Evolutionary conservation across 2,329 filamentous ascomycete species (phyloP).

Genomic region (Exophiala calicioides): DNA sequence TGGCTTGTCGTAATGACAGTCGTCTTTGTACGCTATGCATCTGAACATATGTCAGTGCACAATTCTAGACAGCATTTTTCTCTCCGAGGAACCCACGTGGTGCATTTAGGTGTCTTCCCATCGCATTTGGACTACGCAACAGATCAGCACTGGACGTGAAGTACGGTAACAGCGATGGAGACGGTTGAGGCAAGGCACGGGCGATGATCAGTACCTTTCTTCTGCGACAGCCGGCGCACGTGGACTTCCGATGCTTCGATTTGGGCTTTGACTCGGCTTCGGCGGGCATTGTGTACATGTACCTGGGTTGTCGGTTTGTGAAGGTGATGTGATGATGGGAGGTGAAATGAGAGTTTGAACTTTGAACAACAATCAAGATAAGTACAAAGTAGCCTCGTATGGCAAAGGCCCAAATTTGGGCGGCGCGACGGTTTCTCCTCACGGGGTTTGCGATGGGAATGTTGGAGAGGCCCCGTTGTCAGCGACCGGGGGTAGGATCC

Average conservation of each 20-base stretch:
- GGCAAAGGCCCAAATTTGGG: conserved; percentile 12
- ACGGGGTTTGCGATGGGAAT: conserved; percentile 9
- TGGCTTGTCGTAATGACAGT: conserved; percentile 32
- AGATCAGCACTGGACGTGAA: conserved; percentile 16
- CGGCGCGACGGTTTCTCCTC: conserved; percentile 21
- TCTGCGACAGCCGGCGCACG: conserved; percentile 30
- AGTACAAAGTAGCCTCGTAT: conserved; percentile 20
- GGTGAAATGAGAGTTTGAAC: background rate
- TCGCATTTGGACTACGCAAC: conserved; percentile 30
- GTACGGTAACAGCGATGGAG: background rate
- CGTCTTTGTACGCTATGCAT: conserved; percentile 33
- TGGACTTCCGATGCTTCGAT: conserved; percentile 31
- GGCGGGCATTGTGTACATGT: conserved; percentile 15
- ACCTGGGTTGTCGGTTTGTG: background rate
- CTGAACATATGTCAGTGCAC: conserved; percentile 7
- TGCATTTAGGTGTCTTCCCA: conserved; percentile 30
- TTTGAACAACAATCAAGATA: conserved; percentile 4
- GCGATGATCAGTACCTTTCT: conserved; percentile 25
- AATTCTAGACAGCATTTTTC: background rate
- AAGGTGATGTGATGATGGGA: background rate
- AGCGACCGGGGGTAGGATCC: conserved; percentile 12
- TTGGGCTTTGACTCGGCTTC: conserved; percentile 27
- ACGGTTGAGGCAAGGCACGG: background rate
- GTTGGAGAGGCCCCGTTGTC: conserved; percentile 21
- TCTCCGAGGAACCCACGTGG: conserved; percentile 21